These are phyloP conservation scores for Omphalea diandra DNA, from an alignment of 441 rosid species.

Conservation along the genomic window DNA sequence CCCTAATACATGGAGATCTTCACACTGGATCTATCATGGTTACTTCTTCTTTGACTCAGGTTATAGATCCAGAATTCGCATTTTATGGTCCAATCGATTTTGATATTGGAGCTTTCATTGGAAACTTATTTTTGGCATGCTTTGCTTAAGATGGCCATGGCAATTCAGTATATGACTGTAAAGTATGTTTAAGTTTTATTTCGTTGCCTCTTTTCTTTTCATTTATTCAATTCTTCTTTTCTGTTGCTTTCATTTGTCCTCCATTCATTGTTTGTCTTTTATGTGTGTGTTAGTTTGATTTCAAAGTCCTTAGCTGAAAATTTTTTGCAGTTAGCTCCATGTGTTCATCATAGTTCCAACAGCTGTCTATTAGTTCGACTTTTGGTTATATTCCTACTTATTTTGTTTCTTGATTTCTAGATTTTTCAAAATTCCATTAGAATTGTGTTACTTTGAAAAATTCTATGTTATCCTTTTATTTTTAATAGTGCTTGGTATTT, in stretches of 20 bases:
- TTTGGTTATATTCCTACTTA: not conserved
- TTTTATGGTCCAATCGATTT: slow-evolving; percentile 88
- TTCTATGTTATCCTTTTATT: too few relatives aligned
- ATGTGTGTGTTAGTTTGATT: not conserved
- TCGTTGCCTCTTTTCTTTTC: too few relatives aligned
- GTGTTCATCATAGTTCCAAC: not conserved
- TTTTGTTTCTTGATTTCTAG: too few relatives aligned
- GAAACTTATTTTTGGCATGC: slow-evolving; percentile 80
- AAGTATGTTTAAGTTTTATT: slow-evolving; percentile 39
- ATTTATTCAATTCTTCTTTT: not conserved
- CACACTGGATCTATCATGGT: slow-evolving; percentile 94
- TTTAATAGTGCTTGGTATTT: too few relatives aligned
- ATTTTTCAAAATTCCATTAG: too few relatives aligned
- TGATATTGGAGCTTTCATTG: slow-evolving; percentile 83
- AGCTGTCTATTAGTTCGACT: not conserved
- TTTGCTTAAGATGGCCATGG: slow-evolving; percentile 88
- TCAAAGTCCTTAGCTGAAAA: not conserved
- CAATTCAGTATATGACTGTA: slow-evolving; percentile 56
- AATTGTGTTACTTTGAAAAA: too few relatives aligned
- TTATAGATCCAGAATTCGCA: slow-evolving; percentile 88
- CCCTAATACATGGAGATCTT: slow-evolving; percentile 88
- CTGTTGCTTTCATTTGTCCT: not conserved
- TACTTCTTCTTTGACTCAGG: slow-evolving; percentile 76
- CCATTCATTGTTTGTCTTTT: not conserved
- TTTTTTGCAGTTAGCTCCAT: not conserved